A percentile compares a stretch with the other conserved stretches of the same genome.
phyloP scores from a whole-genome alignment of 768 basidiomycete genomes.

The Tephrocybe sp. region DNA sequence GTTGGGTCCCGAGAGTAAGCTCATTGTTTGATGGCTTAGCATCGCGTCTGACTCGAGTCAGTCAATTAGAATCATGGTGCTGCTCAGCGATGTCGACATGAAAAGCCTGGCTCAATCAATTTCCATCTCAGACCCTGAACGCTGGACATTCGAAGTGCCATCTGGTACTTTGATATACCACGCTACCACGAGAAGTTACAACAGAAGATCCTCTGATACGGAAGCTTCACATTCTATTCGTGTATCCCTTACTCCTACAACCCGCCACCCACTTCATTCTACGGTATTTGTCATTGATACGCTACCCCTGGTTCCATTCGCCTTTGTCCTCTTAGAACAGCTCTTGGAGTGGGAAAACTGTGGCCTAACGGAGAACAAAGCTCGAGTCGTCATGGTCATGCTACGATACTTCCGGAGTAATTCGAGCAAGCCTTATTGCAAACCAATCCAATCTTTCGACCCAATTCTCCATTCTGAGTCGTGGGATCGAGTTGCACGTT shows the following conservation, averaged over 20 bases:
- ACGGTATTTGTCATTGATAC: background rate
- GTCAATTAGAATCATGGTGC: slow-evolving; percentile 7
- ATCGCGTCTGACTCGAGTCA: background rate
- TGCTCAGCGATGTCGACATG: background rate
- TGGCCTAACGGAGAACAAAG: background rate
- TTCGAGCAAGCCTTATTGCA: slow-evolving; percentile 7
- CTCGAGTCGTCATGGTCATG: slow-evolving; percentile 6
- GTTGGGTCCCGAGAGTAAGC: slow-evolving; percentile 4
- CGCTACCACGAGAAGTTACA: background rate
- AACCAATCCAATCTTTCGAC: slow-evolving; percentile 11
- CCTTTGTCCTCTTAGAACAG: slow-evolving; percentile 8
- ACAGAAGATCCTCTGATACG: too few species aligned
- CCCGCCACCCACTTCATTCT: slow-evolving; percentile 1
- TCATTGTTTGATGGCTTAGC: background rate
- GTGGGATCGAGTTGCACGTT: slow-evolving; percentile 1
- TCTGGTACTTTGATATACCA: background rate
- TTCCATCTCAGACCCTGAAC: background rate
- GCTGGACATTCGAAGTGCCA: background rate
- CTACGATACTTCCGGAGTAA: slow-evolving; percentile 8
- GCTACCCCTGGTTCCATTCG: slow-evolving; percentile 10
- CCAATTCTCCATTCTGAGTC: slow-evolving; percentile 5
- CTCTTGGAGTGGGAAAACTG: slow-evolving; percentile 10
- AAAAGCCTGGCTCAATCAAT: background rate
- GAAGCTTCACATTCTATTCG: background rate
- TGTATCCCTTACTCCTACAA: background rate